Percentiles rank a stretch among this genome's conserved stretches.
phyloP scores from a whole-genome alignment of 2,329 filamentous ascomycete species.

The Sphaerostilbella broomeana region DNA sequence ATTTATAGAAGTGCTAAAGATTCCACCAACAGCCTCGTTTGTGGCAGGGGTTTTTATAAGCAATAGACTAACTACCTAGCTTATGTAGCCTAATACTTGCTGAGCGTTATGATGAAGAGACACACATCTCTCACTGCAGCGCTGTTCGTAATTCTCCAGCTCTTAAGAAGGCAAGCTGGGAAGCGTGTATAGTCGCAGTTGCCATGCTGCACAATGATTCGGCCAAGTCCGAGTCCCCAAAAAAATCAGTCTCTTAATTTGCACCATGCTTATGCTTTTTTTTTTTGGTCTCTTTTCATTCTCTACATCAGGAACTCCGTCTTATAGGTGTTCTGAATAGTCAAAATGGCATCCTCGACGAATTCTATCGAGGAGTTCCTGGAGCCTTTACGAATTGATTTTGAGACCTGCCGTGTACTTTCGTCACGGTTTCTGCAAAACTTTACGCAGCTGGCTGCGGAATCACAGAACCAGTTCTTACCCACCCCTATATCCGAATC shows the following conservation, averaged over 20 bases:
- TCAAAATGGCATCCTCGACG: slow-evolving; percentile 20
- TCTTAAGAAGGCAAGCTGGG: not conserved
- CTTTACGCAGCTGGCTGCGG: slow-evolving; percentile 45
- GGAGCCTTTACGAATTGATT: slow-evolving; percentile 43
- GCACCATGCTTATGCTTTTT: not conserved
- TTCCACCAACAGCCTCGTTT: no score
- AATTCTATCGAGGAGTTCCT: slow-evolving; percentile 39
- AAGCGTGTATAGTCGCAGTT: not conserved
- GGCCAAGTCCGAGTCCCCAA: no score
- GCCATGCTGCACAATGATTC: not conserved
- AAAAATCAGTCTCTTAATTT: no score
- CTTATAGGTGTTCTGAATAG: slow-evolving; percentile 8
- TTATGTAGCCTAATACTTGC: not conserved
- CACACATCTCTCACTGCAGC: not conserved
- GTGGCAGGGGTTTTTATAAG: no score
- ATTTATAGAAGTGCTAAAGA: no score
- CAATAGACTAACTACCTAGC: not conserved
- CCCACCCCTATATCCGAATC: slow-evolving; percentile 56
- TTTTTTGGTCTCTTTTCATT: not conserved
- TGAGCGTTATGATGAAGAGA: slow-evolving; percentile 1
- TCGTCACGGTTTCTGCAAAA: slow-evolving; percentile 40
- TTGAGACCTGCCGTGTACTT: slow-evolving; percentile 38
- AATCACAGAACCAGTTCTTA: slow-evolving; percentile 51
- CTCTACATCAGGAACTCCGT: not conserved
- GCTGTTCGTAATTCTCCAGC: not conserved